Conservation (phyloP, 331 rosid genomes). For the Pyracantha coccinea region DNA sequence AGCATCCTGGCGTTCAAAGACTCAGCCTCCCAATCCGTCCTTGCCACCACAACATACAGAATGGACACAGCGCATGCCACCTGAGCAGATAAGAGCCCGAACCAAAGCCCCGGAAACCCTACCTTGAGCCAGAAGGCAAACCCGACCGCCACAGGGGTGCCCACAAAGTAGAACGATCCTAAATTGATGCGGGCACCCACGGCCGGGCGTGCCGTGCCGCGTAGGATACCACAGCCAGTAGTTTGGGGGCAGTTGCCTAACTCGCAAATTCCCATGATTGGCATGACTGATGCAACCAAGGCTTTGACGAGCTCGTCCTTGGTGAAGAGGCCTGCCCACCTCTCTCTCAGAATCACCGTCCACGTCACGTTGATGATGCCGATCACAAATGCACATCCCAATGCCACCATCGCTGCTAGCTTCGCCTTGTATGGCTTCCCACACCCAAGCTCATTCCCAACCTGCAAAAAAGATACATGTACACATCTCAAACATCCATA, state of each 20-base stretch:
- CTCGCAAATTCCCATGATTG: slow-evolving; percentile 84
- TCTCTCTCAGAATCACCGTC: slow-evolving; percentile 54
- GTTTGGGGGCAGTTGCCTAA: slow-evolving; percentile 93
- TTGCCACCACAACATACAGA: slow-evolving; percentile 45
- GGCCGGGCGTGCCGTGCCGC: slow-evolving; percentile 74
- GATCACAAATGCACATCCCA: slow-evolving; percentile 73
- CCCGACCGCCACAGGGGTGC: slow-evolving; percentile 76
- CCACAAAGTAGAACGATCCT: slow-evolving; percentile 67
- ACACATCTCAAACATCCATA: not conserved
- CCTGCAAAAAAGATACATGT: slow-evolving; percentile 32
- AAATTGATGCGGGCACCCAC: slow-evolving; percentile 65
- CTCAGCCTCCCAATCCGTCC: slow-evolving; percentile 90
- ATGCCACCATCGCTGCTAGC: slow-evolving; percentile 78
- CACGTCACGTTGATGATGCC: slow-evolving; percentile 81
- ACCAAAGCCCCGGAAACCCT: slow-evolving; percentile 89
- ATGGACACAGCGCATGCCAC: slow-evolving; percentile 69
- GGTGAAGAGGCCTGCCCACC: slow-evolving; percentile 87
- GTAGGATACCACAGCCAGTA: slow-evolving; percentile 76
- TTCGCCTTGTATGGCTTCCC: slow-evolving; percentile 87
- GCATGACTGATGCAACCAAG: slow-evolving; percentile 74
- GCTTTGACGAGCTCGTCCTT: slow-evolving; percentile 41
- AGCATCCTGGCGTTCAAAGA: slow-evolving; percentile 67
- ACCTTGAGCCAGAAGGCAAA: slow-evolving; percentile 64
- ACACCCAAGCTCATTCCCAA: slow-evolving; percentile 93
- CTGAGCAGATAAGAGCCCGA: slow-evolving; percentile 85